Base-by-base conservation (phyloP, 805 yeast species). In the Kodamaea leandrae region DNA sequence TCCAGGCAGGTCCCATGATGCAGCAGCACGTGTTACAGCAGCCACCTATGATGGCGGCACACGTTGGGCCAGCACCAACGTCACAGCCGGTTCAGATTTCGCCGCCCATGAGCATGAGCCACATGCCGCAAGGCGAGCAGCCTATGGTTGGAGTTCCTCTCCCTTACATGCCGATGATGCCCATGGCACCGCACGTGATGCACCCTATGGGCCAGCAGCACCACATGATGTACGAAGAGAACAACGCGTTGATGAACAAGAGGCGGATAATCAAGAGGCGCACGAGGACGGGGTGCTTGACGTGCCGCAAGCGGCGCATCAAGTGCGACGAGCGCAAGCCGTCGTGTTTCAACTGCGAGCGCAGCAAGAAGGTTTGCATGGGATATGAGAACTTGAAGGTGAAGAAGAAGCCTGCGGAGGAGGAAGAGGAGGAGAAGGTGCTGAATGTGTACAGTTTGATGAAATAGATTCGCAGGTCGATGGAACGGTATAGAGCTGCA, bases 281-380 rank as follows among this genome's bases (percentile, higher is more conserved):
- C 38, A 83, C 89, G 2, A 68, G 85, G 52, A 82, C 89, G 0
- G 91, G 91, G 2, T 83, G 90, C 57, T 60, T 81, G 44, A 83
- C 89, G 1, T 83, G 89, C 57, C 68, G 88, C 26, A 74, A 78
- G 53, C 63, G 88, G 47, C 64, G 89, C 33, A 80, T 83, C 53
- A 83, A 83, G 62, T 83, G 90, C 60, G 90, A 83, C 59, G 90
- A 83, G 63, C 60, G 81, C 36, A 82, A 79, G 51, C 88, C 89
- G 1, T 68, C 72, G 42, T 83, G 90, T 56, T 68, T 66, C 50
- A 83, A 83, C 53, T 83, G 90, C 56, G 81, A 78, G 49, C 72
- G 82, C 42, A 69, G 79, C 17, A 77, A 77, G 53, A 80, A 82
- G 44, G 72, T 74, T 8, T 83, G 90, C 50, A 61, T 78, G n/a